Evolutionary conservation across 1,284 basidiomycete species (phyloP).

Genomic region (Trametes polyzona): DNA sequence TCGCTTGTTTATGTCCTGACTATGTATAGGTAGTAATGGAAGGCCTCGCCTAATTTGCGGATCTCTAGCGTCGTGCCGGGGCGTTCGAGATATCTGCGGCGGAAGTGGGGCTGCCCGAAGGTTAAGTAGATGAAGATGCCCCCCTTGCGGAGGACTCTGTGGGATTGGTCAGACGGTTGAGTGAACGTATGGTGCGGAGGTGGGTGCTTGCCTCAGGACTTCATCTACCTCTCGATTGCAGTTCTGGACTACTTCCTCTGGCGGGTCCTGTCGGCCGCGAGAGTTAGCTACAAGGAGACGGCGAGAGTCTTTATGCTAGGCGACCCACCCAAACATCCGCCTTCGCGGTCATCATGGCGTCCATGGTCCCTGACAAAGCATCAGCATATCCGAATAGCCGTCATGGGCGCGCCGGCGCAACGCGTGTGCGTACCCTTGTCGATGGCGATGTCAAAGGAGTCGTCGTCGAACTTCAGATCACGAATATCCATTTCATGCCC

Average conservation of each 20-base stretch:
- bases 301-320: not conserved
- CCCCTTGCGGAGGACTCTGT: constrained; percentile 64
- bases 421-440: constrained; percentile 71
- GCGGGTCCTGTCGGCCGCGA: constrained; percentile 65
- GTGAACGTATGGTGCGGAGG: no score
- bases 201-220: constrained; percentile 68
- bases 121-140: constrained; percentile 86
- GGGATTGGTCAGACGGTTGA: no score
- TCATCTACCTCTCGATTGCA: constrained; percentile 86
- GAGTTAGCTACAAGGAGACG: not conserved
- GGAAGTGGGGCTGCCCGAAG: constrained; percentile 92
- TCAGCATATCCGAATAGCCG: not conserved
- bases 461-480: constrained; percentile 66
- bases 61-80: constrained; percentile 64
- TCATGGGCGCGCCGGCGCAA: not conserved
- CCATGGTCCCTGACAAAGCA: constrained; percentile 73
- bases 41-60: constrained; percentile 73
- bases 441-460: constrained; percentile 82
- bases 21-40: constrained; percentile 86
- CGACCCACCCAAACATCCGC: constrained; percentile 84
- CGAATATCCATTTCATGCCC: constrained; percentile 92
- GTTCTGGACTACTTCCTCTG: constrained; percentile 73
- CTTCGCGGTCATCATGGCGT: constrained; percentile 90
- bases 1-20: constrained; percentile 25
- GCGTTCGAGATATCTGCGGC: constrained; percentile 66